Evolutionary conservation across 768 basidiomycete species (phyloP), one percentile per base, ranked within the genome.

Genomic region (Mycena vitilis): DNA sequence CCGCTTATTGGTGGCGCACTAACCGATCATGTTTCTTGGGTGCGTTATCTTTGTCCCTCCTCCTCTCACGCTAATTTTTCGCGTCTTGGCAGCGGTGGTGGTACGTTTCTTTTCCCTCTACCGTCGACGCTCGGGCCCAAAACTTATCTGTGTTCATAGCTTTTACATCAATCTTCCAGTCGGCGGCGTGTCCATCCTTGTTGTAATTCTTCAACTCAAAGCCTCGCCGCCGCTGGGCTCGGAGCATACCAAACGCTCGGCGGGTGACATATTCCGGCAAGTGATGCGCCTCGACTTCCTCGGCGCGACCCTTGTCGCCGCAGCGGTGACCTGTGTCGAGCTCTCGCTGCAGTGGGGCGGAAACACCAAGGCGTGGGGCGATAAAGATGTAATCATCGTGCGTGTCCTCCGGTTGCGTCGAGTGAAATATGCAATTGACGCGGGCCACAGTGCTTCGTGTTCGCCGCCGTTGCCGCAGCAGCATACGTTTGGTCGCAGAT

Each of bases 341-440:
- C 74, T 85, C 4, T 79, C 84, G 4, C 71, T 85, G 2, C 80
- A 83, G 59, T 83, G 81, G 80, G 84, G 83, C 22, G 84, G 84
- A 1, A 80, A 81, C 73, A 73, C 76, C 20, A 81, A 81, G 68
- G 75, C 81, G 0, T 86, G 85, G 85, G 72, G 66, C n/a, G 62
- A 65, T 44, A 65, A 64, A 36, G 54, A 34, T 16, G 58, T 64
- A 10, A 71, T 71, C 58, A 65, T 75, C 47, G 65, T 60, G n/a
- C 9, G 58, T 37, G 13, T 16, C 22, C 12, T 2, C 15, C 9
- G 4, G 15, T 11, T 40, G 10, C 10, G 40, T 22, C 16, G n/a
- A 18, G 11, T 34, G 30, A 13, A 12, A 9, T 16, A 16, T 11
- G 5, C 2, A 12, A 5, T 12, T 12, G 16, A 23, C 37, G 7